Percentiles rank a stretch among this genome's conserved stretches.
Conservation (phyloP, 148 eudicot species). For the Selenicereus undatus region DNA sequence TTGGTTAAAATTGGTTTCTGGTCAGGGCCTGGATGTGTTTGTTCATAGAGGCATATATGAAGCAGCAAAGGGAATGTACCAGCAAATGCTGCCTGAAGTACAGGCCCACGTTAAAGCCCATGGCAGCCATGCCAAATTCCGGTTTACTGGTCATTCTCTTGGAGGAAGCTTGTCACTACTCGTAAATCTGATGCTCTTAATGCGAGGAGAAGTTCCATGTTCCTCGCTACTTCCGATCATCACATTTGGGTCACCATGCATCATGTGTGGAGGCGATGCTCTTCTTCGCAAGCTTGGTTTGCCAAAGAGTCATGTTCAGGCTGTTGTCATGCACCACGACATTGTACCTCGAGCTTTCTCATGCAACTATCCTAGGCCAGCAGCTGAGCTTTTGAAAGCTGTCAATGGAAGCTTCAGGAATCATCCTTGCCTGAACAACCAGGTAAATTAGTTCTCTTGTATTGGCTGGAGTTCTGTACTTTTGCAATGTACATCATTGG, state of each 20-base stretch:
- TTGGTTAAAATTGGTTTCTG: neutral
- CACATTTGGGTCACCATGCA: conserved; percentile 80
- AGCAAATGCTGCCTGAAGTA: conserved; percentile 86
- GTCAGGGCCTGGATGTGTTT: conserved; percentile 70
- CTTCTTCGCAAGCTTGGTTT: conserved; percentile 66
- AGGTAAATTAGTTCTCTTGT: conserved; percentile 40
- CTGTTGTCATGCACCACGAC: conserved; percentile 89
- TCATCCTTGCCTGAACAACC: conserved; percentile 79
- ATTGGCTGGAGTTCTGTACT: no score
- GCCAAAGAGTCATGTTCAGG: conserved; percentile 74
- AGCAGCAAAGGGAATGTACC: conserved; percentile 94
- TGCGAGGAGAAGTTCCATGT: conserved; percentile 66
- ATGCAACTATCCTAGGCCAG: conserved; percentile 83
- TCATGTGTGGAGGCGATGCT: conserved; percentile 95
- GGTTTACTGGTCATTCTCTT: conserved; percentile 96
- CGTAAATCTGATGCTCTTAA: conserved; percentile 77
- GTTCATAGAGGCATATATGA: conserved; percentile 99
- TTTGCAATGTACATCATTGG: no score
- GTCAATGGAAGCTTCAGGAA: conserved; percentile 78
- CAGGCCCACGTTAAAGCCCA: conserved; percentile 54
- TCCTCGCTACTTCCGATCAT: conserved; percentile 84
- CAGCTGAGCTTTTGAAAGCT: conserved; percentile 87
- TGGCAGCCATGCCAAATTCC: conserved; percentile 70
- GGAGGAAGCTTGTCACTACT: conserved; percentile 91
- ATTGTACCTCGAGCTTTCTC: conserved; percentile 97